Evolutionary conservation across 441 rosid genomes (phyloP).

Genomic region (Dalechampia spathulata): DNA sequence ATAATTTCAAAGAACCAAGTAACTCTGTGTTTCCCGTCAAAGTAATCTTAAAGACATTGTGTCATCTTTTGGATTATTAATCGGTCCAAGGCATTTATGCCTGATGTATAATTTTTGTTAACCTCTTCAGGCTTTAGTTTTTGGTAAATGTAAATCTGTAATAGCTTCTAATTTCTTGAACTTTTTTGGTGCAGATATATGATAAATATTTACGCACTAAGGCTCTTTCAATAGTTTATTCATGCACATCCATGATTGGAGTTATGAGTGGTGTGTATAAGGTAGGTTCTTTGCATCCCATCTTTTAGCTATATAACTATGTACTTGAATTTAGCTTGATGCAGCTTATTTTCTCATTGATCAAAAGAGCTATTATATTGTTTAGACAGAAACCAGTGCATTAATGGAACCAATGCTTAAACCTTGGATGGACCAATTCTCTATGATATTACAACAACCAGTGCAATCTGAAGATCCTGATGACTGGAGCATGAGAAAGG

Average conservation of each 20-base stretch:
- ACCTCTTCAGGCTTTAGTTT: slow-evolving; percentile 7
- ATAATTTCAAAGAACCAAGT: not conserved
- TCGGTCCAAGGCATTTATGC: not conserved
- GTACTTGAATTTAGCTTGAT: slow-evolving; percentile 14
- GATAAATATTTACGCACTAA: slow-evolving; percentile 65
- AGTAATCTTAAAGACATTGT: not conserved
- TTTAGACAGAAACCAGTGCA: slow-evolving; percentile 68
- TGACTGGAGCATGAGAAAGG: slow-evolving; percentile 92
- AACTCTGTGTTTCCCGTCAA: not conserved
- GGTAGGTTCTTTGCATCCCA: slow-evolving; percentile 34
- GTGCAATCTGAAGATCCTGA: slow-evolving; percentile 85
- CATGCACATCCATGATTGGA: slow-evolving; percentile 76
- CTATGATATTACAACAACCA: slow-evolving; percentile 62
- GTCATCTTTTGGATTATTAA: not conserved
- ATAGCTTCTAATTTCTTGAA: slow-evolving; percentile 12
- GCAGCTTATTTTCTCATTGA: slow-evolving; percentile 21
- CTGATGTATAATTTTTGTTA: not conserved
- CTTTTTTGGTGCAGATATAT: slow-evolving; percentile 49
- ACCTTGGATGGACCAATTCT: slow-evolving; percentile 71
- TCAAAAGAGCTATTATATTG: slow-evolving; percentile 28
- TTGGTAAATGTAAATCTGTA: too few relatives aligned
- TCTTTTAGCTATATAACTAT: slow-evolving; percentile 1
- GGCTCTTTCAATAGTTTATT: slow-evolving; percentile 79
- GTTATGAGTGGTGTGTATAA: slow-evolving; percentile 76
- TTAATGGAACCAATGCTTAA: slow-evolving; percentile 59